Percentiles rank a stretch among this genome's conserved stretches.
Evolutionary conservation across 257 asterid species (phyloP).

Genomic region (Solanum gracilifrons): DNA sequence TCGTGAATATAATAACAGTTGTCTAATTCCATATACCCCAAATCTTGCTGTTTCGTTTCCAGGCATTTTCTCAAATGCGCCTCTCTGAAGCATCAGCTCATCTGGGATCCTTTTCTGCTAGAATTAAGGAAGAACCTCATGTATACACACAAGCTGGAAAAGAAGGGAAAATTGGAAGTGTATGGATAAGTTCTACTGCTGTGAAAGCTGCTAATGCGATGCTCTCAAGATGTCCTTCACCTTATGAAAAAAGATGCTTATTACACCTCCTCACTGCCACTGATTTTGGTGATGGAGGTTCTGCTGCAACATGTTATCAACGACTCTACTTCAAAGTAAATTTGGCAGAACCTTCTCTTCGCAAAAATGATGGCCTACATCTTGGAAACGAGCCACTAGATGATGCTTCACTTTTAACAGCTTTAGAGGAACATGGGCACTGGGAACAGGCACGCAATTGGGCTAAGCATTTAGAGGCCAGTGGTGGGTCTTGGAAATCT

Average conservation of each 20-base stretch:
- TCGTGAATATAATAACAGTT: background rate
- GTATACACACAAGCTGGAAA: conserved; percentile 32
- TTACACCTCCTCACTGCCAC: conserved; percentile 79
- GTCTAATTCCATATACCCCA: conserved; percentile 1
- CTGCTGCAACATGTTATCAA: conserved; percentile 56
- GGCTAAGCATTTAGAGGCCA: conserved; percentile 87
- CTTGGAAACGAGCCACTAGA: conserved; percentile 74
- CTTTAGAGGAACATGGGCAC: conserved; percentile 69
- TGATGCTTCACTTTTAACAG: conserved; percentile 73
- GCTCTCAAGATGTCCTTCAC: conserved; percentile 74
- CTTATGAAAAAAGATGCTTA: conserved; percentile 90
- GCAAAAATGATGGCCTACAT: conserved; percentile 72
- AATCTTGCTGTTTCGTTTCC: conserved; percentile 9
- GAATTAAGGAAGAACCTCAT: conserved; percentile 82
- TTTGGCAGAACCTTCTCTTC: conserved; percentile 88
- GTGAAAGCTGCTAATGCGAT: conserved; percentile 91
- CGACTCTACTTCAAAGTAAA: conserved; percentile 76
- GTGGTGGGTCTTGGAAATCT: conserved; percentile 87
- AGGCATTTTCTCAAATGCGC: conserved; percentile 99
- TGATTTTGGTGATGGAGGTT: conserved; percentile 91
- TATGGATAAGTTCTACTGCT: conserved; percentile 70
- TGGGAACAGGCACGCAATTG: conserved; percentile 99
- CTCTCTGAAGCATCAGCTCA: conserved; percentile 92
- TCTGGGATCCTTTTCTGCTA: conserved; percentile 77
- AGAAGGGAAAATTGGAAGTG: conserved; percentile 49